Evolutionary conservation across 768 basidiomycete genomes (phyloP).

Genomic region (Pleurotus djamor): DNA sequence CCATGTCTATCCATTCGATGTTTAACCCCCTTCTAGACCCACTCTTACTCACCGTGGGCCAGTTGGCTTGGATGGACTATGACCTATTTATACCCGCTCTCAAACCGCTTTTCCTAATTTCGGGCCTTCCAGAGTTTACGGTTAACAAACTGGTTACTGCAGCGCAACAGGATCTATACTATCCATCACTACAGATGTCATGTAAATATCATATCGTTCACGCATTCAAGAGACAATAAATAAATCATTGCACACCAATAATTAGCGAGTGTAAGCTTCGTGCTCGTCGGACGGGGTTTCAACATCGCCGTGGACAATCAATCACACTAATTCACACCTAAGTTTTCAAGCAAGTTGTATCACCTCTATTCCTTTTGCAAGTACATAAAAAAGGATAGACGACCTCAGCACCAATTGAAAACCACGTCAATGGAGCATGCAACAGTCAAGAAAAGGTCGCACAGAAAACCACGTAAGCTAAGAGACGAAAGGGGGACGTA

Average conservation of each 20-base stretch:
- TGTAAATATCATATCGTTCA: slow-evolving; percentile 59
- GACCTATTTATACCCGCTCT: slow-evolving; percentile 65
- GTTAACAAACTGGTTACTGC: slow-evolving; percentile 57
- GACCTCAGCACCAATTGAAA: slow-evolving; percentile 45
- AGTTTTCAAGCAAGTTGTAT: slow-evolving; percentile 44
- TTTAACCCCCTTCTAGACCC: slow-evolving; percentile 36
- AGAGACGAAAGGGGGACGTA: slow-evolving; percentile 27
- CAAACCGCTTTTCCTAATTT: slow-evolving; percentile 54
- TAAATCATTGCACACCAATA: not conserved
- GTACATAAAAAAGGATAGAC: slow-evolving; percentile 46
- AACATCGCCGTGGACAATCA: too few relatives aligned
- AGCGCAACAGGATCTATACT: slow-evolving; percentile 66
- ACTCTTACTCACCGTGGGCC: slow-evolving; percentile 59
- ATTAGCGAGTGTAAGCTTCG: too few relatives aligned
- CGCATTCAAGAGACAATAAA: slow-evolving; percentile 33
- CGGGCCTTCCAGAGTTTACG: slow-evolving; percentile 49
- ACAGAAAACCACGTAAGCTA: slow-evolving; percentile 26
- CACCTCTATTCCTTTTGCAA: slow-evolving; percentile 55
- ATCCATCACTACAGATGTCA: slow-evolving; percentile 49
- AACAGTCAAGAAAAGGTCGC: slow-evolving; percentile 21
- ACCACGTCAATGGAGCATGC: slow-evolving; percentile 22
- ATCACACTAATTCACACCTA: too few relatives aligned
- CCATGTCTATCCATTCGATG: slow-evolving; percentile 2
- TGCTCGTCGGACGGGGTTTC: too few relatives aligned
- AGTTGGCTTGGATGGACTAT: slow-evolving; percentile 73